Evolutionary conservation across 1,139 yeast genomes (phyloP).

Genomic region (Magnusiomyces sp.): DNA sequence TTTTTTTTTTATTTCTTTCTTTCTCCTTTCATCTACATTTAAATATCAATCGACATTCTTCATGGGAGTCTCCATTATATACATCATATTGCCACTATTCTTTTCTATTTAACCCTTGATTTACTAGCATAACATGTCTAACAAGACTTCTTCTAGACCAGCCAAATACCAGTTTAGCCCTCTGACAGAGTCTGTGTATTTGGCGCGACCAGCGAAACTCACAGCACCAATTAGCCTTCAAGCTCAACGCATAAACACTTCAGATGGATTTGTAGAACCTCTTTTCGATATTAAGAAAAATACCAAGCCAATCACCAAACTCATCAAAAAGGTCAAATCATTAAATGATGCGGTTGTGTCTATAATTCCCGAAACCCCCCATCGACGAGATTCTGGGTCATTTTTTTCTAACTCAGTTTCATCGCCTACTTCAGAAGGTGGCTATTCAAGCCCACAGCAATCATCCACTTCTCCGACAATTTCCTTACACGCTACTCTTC

Average conservation of each 20-base stretch:
- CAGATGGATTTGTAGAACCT: not conserved
- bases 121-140: not conserved
- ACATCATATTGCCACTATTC: not conserved
- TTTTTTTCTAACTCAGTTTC: not conserved
- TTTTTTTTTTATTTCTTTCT: not conserved
- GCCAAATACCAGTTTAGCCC: not conserved
- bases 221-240: not conserved
- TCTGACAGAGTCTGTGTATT: not conserved
- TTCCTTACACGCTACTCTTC: too few species aligned
- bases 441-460: not conserved
- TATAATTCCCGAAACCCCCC: not conserved
- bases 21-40: not conserved
- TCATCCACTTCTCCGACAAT: not conserved
- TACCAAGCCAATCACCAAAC: not conserved
- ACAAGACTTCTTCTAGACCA: not conserved
- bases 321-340: not conserved
- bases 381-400: not conserved
- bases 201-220: slow-evolving; percentile 1
- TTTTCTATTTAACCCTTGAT: not conserved
- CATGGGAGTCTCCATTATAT: too few species aligned
- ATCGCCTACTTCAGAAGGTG: not conserved
- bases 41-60: not conserved
- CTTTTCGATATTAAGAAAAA: slow-evolving; percentile 1
- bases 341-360: slow-evolving; percentile 1
- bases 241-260: not conserved